Conservation (phyloP, 1,284 basidiomycete species). For the Cutaneotrichosporon mucoides region DNA sequence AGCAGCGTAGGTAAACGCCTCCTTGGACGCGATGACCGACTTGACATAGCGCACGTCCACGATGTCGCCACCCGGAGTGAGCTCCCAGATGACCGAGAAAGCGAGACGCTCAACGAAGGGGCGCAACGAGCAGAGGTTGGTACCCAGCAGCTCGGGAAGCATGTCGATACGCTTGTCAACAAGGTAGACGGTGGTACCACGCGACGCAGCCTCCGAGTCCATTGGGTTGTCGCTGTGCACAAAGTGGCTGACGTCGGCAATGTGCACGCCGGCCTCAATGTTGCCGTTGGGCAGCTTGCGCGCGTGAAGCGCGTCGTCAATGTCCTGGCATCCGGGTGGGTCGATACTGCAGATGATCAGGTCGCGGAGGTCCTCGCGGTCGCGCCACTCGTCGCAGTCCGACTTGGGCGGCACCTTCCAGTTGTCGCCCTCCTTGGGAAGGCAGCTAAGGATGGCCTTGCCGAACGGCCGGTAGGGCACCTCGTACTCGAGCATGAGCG, state of each 20-base stretch:
- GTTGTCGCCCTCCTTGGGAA: conserved; percentile 81
- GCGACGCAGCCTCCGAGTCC: conserved; percentile 91
- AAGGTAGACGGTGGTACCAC: conserved; percentile 96
- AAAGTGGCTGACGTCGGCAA: conserved; percentile 97
- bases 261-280: conserved; percentile 97
- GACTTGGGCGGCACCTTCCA: conserved; percentile 89
- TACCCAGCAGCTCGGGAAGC: conserved; percentile 90
- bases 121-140: conserved; percentile 90
- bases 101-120: conserved; percentile 92
- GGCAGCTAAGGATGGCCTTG: conserved; percentile 84
- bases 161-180: conserved; percentile 99
- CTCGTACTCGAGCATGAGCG: conserved; percentile 88
- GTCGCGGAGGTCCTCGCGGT: conserved; percentile 81
- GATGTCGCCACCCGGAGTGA: conserved; percentile 80
- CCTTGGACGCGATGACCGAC: conserved; percentile 94
- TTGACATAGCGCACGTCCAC: conserved; percentile 89
- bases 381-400: conserved; percentile 65
- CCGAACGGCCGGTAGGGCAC: conserved; percentile 97
- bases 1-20: conserved; percentile 95
- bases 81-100: conserved; percentile 95
- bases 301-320: conserved; percentile 98
- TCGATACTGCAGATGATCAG: conserved; percentile 94
- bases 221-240: conserved; percentile 91
- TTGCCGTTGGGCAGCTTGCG: conserved; percentile 83
- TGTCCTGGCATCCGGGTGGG: conserved; percentile 97